Conservation (phyloP, 192 early-diverging fungal genomes). For the Umbelopsis sp. region DNA sequence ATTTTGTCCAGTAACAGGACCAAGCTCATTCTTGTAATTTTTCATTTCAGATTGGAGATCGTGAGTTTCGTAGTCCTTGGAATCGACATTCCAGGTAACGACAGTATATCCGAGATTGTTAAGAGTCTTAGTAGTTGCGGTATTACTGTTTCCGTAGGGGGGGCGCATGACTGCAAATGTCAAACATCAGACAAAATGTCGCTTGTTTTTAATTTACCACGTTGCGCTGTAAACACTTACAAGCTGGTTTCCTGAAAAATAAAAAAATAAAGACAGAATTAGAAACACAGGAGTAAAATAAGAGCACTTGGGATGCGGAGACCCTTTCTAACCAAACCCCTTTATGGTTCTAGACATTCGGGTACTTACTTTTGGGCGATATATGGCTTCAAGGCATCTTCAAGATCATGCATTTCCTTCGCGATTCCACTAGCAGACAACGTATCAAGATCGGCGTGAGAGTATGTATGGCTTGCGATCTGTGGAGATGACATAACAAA, state of each 20-base stretch:
- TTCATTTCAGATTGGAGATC: constrained; percentile 15
- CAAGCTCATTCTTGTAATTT: constrained; percentile 21
- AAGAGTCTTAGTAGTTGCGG: constrained; percentile 21
- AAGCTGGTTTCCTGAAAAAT: constrained; percentile 24
- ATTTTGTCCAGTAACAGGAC: background rate
- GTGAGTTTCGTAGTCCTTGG: constrained; percentile 36
- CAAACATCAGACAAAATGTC: background rate
- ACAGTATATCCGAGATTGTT: constrained; percentile 35
- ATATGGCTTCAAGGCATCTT: constrained; percentile 10
- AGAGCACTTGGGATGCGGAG: background rate
- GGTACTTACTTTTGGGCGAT: constrained; percentile 18
- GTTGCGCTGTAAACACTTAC: constrained; percentile 1
- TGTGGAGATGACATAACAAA: background rate
- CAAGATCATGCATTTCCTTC: constrained; percentile 34
- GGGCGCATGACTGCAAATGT: constrained; percentile 38
- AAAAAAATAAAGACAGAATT: background rate
- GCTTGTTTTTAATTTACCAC: background rate
- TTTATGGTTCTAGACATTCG: background rate
- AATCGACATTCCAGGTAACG: constrained; percentile 47
- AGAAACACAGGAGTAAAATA: constrained; percentile 1
- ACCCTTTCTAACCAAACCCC: background rate
- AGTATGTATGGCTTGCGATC: constrained; percentile 55
- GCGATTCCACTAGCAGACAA: background rate
- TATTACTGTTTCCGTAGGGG: constrained; percentile 40
- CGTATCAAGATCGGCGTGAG: constrained; percentile 36